Base-by-base conservation (phyloP, 306 rosid genomes). In the Medicago arabica region DNA sequence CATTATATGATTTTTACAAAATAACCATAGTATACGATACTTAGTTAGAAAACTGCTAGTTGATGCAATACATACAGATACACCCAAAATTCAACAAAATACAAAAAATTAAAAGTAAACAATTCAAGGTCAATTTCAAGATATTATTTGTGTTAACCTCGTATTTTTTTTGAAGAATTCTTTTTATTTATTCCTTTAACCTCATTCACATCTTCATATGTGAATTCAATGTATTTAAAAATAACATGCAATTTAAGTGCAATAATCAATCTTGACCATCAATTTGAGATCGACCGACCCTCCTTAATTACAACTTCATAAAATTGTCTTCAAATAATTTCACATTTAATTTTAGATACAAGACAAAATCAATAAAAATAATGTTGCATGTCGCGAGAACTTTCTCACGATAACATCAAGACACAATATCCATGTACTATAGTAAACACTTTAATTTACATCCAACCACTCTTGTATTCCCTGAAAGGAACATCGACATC, bases 41-140 rank as follows among this genome's bases (percentile, higher is more conserved):
- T 61, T 53, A 3, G 3, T 34, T 34, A 34, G 6, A 34, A 72
- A 55, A 74, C 9, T 16, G 34, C 46, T 41, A 72, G 55, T 50
- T 69, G 43, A 39, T 7, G 17, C 60, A 67, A 66, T 59, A 67
- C 46, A 65, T 10, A 47, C 13, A 73, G 3, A 57, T 16, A 12
- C 9, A 36, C 43, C 47, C 40, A 71, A 39, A 60, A 60, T 66
- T 40, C 6, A 19, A 15, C 17, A 69, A 54, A 71, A 54, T 54
- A 36, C 13, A 17, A 75, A 62, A 39, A 16, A 12, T 2, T 6
- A 15, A 17, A 34, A 16, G 14, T 3, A 21, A 21, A 40, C 9
- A 57, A 80, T 58, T 34, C 5, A 65, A 58, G 36, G 10, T 34
- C 25, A 17, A 31, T 62, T 39, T 49, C 4, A 64, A 44, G 47